These are phyloP conservation scores for Phytophthora palmivora DNA, from an alignment of 352 stramenopile species.

Conservation along the genomic window DNA sequence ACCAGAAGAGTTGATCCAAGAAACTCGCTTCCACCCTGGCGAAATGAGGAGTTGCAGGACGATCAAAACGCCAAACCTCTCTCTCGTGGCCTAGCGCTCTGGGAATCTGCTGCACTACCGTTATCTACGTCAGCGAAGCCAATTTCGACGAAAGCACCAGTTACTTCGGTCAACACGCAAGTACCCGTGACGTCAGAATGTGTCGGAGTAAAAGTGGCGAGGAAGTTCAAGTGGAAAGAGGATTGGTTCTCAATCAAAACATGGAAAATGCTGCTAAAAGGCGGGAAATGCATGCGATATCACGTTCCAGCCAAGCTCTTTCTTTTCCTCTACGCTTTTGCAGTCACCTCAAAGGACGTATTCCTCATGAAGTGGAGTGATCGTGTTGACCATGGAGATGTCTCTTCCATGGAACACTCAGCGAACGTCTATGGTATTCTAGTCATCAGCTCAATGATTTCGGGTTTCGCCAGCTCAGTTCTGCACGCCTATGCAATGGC, in stretches of 20 bases:
- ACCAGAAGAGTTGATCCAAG: constrained; percentile 32
- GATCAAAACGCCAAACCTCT: not conserved
- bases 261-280: constrained; percentile 34
- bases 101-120: constrained; percentile 22
- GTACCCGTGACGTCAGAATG: constrained; percentile 34
- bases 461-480: constrained; percentile 44
- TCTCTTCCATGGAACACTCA: constrained; percentile 36
- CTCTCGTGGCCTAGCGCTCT: constrained; percentile 25
- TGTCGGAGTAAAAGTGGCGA: constrained; percentile 26
- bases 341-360: constrained; percentile 40
- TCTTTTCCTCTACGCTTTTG: constrained; percentile 38
- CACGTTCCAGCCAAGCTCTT: constrained; percentile 39
- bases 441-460: constrained; percentile 46
- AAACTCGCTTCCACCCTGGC: constrained; percentile 44
- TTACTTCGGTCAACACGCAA: constrained; percentile 10
- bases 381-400: constrained; percentile 32
- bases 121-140: constrained; percentile 10
- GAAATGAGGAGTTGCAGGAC: constrained; percentile 8
- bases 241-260: constrained; percentile 41
- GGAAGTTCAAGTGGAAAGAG: constrained; percentile 38
- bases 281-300: constrained; percentile 29
- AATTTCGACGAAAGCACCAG: constrained; percentile 5
- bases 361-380: constrained; percentile 52
- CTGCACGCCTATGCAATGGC: constrained; percentile 42
- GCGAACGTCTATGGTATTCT: constrained; percentile 41